Evolutionary conservation across 768 basidiomycete species (phyloP), one percentile per base, ranked within the genome.

Genomic region (Rhizopogon roseolus): DNA sequence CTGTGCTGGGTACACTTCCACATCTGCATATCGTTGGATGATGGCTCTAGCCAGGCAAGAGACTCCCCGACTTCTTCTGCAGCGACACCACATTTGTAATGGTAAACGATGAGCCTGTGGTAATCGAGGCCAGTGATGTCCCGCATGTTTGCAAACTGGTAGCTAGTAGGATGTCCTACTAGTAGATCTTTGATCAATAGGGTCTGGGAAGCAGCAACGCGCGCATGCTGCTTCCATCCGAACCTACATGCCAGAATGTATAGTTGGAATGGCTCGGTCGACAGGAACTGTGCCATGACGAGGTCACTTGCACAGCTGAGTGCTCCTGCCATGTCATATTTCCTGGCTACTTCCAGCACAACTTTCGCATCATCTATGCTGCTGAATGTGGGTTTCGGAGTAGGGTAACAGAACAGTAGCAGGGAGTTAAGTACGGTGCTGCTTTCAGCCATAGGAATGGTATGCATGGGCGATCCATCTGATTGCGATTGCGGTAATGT

Each of bases 391-490:
- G 49, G 41, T 5, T 25, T 41, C 9, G 38, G 13, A 9, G 28
- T 22, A 45, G 78, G 77, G 43, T 76, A 72, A 58, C 76, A 73
- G 28, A 75, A 64, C 8, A 70, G 64, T 4, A 80, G 69, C 4
- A 77, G 59, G 11, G 66, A 53, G 25, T 64, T 52, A 36, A 80
- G 55, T 2, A 71, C 72, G 7, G 61, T 61, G 43, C 62, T 66
- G 56, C 71, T 66, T 60, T 80, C 79, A 29, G 70, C 52, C 66
- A 78, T 69, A 32, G 70, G 63, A 32, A 79, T 67, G 34, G 76
- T 61, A 29, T 73, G 67, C 10, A 68, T 56, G 7, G 54, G 27
- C n/a, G n/a, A 19, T 19, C 7, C 3, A 4, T 13, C 57, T 64
- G 42, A 66, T 60, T 43, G 46, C 28, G 16, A 11, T 1, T 27